phyloP scores from a whole-genome alignment of 2,329 filamentous ascomycete genomes.

The Penicillium sp. region DNA sequence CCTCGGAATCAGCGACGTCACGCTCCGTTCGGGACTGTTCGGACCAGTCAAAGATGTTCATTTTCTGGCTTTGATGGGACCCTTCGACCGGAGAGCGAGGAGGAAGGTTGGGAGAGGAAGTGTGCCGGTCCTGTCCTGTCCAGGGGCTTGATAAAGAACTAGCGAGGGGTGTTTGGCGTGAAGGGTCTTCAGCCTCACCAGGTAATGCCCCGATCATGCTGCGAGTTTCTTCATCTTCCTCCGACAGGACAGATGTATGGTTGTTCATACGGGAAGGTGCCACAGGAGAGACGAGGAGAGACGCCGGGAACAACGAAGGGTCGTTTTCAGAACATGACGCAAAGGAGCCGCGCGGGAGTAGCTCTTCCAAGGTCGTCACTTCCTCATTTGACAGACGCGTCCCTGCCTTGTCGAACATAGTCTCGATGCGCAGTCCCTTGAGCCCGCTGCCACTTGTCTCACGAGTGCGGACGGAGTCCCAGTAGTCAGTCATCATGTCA shows the following conservation, averaged over 20 bases:
- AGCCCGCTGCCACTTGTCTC: constrained; percentile 52
- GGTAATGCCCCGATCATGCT: constrained; percentile 30
- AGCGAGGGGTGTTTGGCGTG: constrained; percentile 4
- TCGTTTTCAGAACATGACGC: constrained; percentile 24
- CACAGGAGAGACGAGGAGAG: constrained; percentile 10
- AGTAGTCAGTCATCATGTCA: constrained; percentile 59
- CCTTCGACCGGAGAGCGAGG: constrained; percentile 17
- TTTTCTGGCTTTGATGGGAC: constrained; percentile 40
- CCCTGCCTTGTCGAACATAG: constrained; percentile 57
- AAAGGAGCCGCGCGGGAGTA: constrained; percentile 47
- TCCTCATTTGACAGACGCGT: constrained; percentile 39
- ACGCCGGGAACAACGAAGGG: constrained; percentile 17
- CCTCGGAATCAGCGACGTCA: constrained; percentile 50
- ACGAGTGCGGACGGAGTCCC: constrained; percentile 59
- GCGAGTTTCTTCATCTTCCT: constrained; percentile 27
- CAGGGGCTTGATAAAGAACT: constrained; percentile 9
- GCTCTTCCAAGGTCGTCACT: constrained; percentile 45
- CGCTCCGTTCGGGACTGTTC: constrained; percentile 55
- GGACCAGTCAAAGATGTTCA: constrained; percentile 62
- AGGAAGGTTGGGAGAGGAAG: constrained; percentile 2
- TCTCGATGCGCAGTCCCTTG: constrained; percentile 57
- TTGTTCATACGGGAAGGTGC: constrained; percentile 14
- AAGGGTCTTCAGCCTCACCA: constrained; percentile 17
- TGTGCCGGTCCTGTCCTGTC: not conserved
- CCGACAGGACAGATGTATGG: constrained; percentile 19